Evolutionary conservation across 75 land plant genomes (phyloP), one percentile per base, ranked within the genome.

Genomic region (Cryptomeria japonica): DNA sequence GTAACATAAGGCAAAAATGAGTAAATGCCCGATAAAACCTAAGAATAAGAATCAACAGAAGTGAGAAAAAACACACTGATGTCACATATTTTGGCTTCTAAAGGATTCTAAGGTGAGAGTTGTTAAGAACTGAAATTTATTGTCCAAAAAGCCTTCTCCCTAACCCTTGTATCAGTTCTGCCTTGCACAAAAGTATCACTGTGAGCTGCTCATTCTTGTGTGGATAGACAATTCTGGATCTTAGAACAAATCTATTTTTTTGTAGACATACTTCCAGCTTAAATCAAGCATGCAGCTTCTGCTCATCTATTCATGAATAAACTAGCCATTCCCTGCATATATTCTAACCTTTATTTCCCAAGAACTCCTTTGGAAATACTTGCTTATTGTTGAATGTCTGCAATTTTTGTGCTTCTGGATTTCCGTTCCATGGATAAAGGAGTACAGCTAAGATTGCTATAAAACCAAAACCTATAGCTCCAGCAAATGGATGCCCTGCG

Each of bases 401-500:
- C 28, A 82, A 82, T 82, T 82, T 82, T 18, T 16, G 49, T 82
- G 84, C 84, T 75, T 34, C 77, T 75, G 84, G 38, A 18, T 84
- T 14, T 84, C 41, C 41, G 36, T 84, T 55, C 68, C 92, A 90
- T 28, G 99, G 99, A 87, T 93, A 94, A 38, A 96, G 87, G 87
- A 89, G 13, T 14, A 93, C 51, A 28, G 99, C 96, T 85, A 97
- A 84, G 46, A 93, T 15, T 0, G 89, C 88, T 44, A 91, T 82
- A n/a, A 95, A 83, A 37, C 88, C 88, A 47, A 94, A 46, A 49
- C 99, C 99, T 55, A 95, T 85, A 73, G 89, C 88, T 36, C 99
- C 99, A 85, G 94, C 95, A 87, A 96, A 94, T 68, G 99, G 99
- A 90, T 95, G 95, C 86, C 93, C 90, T 7, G 92, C 92, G 80